Evolutionary conservation across 768 basidiomycete genomes (phyloP).

Genomic region (Amanita brunnescens): DNA sequence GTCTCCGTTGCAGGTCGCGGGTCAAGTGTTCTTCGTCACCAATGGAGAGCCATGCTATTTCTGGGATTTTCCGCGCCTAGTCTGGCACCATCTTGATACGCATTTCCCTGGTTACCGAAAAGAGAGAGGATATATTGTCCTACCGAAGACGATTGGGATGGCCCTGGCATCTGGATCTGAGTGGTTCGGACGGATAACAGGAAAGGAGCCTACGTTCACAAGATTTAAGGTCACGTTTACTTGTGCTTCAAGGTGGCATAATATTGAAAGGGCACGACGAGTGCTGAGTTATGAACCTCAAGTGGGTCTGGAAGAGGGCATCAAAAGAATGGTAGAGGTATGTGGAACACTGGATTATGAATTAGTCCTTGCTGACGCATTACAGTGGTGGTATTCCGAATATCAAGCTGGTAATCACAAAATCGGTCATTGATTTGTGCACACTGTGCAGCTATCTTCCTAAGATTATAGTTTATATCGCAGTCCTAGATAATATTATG

Average conservation of each 20-base stretch:
- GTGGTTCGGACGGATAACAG: conserved; percentile 60
- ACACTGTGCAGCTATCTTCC: neutral
- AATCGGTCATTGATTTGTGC: conserved; percentile 24
- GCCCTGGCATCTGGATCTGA: conserved; percentile 66
- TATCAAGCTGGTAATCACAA: conserved; percentile 30
- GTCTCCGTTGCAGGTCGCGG: conserved; percentile 73
- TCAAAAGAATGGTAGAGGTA: conserved; percentile 70
- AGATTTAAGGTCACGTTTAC: conserved; percentile 75
- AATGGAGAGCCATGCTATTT: conserved; percentile 95
- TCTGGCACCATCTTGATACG: conserved; percentile 69
- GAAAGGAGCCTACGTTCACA: conserved; percentile 82
- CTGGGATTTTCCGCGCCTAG: conserved; percentile 81
- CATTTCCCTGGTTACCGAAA: conserved; percentile 48
- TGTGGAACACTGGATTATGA: conserved; percentile 15
- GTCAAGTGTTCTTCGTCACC: conserved; percentile 93
- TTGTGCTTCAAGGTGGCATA: conserved; percentile 78
- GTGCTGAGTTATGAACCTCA: conserved; percentile 92
- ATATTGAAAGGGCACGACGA: conserved; percentile 88
- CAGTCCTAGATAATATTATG: neutral
- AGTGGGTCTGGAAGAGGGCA: conserved; percentile 82
- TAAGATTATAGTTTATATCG: neutral
- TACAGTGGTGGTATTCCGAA: conserved; percentile 41
- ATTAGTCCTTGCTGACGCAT: neutral
- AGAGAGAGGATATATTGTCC: conserved; percentile 27
- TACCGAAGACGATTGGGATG: conserved; percentile 62